Conservation (phyloP, 208 protist genomes). For the Leishmania lainsoni region DNA sequence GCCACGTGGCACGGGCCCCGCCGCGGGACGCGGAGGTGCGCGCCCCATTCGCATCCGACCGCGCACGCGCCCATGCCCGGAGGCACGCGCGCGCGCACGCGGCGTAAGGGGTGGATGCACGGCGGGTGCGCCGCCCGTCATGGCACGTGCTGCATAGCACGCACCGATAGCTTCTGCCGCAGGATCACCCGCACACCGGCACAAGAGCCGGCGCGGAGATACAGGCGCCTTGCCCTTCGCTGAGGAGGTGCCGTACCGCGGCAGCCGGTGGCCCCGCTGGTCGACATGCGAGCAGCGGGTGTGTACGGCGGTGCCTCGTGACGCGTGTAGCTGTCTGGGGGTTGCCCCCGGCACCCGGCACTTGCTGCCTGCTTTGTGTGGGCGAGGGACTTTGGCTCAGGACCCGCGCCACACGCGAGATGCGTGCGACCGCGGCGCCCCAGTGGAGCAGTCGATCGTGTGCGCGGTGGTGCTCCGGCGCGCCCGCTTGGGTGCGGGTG, state of each 20-base stretch:
- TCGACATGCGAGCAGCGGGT: slow-evolving; percentile 30
- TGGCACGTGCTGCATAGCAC: slow-evolving; percentile 11
- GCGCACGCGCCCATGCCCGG: slow-evolving; percentile 1
- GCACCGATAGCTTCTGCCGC: slow-evolving; percentile 27
- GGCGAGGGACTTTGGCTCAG: slow-evolving; percentile 78
- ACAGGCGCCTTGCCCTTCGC: slow-evolving; percentile 23
- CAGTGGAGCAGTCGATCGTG: slow-evolving; percentile 31
- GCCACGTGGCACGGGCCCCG: slow-evolving; percentile 21
- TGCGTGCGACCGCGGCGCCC: slow-evolving; percentile 24
- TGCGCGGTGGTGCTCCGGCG: slow-evolving; percentile 21
- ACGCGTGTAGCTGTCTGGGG: slow-evolving; percentile 13
- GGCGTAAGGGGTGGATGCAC: slow-evolving; percentile 22
- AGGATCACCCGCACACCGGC: slow-evolving; percentile 32
- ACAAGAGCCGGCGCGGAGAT: slow-evolving; percentile 27
- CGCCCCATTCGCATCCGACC: slow-evolving; percentile 16
- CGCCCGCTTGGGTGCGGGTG: neutral
- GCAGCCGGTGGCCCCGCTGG: slow-evolving; percentile 31
- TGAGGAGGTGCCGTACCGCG: slow-evolving; percentile 27
- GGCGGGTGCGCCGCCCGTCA: slow-evolving; percentile 29
- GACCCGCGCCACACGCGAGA: slow-evolving; percentile 38
- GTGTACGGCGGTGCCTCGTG: slow-evolving; percentile 39
- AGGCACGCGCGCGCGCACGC: neutral
- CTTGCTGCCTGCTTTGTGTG: slow-evolving; percentile 53
- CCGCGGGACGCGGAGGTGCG: slow-evolving; percentile 18
- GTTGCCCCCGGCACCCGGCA: slow-evolving; percentile 53